A percentile compares a stretch with the other conserved stretches of the same genome.
Conservation (phyloP, 192 early-diverging fungal species). For the Coemansia sp. region DNA sequence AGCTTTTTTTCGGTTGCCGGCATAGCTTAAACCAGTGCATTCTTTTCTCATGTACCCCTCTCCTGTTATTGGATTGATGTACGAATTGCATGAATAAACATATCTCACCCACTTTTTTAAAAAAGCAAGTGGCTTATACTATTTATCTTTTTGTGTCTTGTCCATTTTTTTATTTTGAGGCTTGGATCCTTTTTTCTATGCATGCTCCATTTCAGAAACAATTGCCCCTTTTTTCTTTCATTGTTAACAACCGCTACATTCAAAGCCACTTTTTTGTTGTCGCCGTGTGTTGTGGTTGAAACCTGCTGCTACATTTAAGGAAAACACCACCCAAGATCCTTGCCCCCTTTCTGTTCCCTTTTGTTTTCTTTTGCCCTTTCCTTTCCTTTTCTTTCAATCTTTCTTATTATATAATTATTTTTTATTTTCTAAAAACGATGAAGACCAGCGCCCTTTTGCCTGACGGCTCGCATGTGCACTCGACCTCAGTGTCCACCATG, state of each 20-base stretch:
- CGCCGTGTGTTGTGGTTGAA: too few relatives aligned
- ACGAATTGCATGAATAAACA: not conserved
- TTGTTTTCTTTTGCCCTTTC: not conserved
- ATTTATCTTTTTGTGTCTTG: not conserved
- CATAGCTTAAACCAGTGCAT: not conserved
- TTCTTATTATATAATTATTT: not conserved
- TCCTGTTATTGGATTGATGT: constrained; percentile 3
- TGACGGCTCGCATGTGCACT: constrained; percentile 35
- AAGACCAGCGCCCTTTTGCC: constrained; percentile 16
- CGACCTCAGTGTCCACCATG: constrained; percentile 12
- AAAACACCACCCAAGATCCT: not conserved
- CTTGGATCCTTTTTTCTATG: not conserved
- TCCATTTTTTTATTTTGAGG: not conserved
- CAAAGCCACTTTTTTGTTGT: not conserved
- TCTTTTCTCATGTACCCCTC: not conserved
- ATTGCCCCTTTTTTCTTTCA: not conserved
- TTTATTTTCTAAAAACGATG: not conserved
- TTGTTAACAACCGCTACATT: not conserved
- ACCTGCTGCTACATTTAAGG: too few relatives aligned
- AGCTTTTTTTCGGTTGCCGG: too few relatives aligned
- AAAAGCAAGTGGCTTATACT: not conserved
- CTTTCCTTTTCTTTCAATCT: not conserved
- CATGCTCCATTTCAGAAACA: not conserved
- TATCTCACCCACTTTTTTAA: constrained; percentile 8
- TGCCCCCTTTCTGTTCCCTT: too few relatives aligned